A percentile compares a stretch with the other conserved stretches of the same genome.
Conservation (phyloP, 495 filamentous ascomycete species). For the Lophiotrema nucula region DNA sequence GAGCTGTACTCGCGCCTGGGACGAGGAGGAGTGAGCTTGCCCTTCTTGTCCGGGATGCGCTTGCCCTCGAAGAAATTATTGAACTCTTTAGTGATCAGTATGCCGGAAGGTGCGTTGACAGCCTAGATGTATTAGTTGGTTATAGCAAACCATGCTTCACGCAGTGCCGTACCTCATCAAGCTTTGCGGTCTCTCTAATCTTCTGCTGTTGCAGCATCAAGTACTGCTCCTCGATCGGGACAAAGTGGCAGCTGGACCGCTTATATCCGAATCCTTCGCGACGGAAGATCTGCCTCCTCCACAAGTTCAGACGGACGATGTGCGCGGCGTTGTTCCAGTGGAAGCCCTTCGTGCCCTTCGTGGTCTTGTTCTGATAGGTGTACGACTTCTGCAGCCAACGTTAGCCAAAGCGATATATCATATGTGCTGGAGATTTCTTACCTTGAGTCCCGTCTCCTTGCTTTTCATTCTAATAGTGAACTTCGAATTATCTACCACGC, state of each 20-base stretch:
- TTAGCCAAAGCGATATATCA: not conserved
- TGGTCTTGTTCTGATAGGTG: not conserved
- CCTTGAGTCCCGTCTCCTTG: too few relatives aligned
- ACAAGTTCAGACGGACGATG: slow-evolving; percentile 1
- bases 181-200: not conserved
- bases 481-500: too few relatives aligned
- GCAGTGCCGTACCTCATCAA: too few relatives aligned
- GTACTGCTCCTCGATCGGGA: not conserved
- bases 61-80: slow-evolving; percentile 9
- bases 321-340: slow-evolving; percentile 7
- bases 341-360: not conserved
- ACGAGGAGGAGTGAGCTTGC: not conserved
- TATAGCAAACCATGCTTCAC: too few relatives aligned
- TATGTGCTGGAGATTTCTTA: not conserved
- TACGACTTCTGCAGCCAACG: not conserved
- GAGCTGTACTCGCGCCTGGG: not conserved
- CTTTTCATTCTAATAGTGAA: too few relatives aligned
- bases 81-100: not conserved
- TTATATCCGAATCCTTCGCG: not conserved
- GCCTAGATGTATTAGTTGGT: too few relatives aligned
- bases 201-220: not conserved
- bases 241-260: not conserved
- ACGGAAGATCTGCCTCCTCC: slow-evolving; percentile 6
- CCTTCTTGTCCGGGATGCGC: not conserved
- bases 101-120: not conserved